Base-by-base conservation (phyloP, 345 rosid genomes). In the Camelina sativa region DNA sequence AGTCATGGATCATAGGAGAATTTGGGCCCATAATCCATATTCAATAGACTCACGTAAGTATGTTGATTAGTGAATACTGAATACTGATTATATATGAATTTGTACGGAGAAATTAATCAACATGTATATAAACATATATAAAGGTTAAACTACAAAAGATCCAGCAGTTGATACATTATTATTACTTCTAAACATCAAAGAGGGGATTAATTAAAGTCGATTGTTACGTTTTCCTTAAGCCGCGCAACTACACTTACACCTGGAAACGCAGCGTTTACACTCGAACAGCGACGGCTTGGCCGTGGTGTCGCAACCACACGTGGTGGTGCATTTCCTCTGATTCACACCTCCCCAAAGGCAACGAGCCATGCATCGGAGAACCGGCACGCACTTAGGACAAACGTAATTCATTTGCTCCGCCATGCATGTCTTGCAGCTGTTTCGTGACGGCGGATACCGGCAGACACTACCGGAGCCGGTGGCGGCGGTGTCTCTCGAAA, bases 341-440 rank as follows among this genome's bases (percentile, higher is more conserved):
- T 86, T 32, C 7, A 60, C 74, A 48, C 92, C 94, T 1, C 90
- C 79, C 97, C 96, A 90, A 80, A 90, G 82, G 75, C 97, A 92
- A 79, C 79, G 78, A 0, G 91, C 91, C 96, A 88, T 87, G 89
- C 97, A 90, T 15, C 75, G 82, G 2, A 92, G 80, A 16, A 82
- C 78, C 22, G 92, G 86, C 37, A 76, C 77, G 32, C 96, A 91
- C 5, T 83, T 67, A 0, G 93, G 92, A 71, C 96, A 87, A 19
- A 46, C 23, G 67, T 79, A 82, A 65, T 78, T 81, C 84, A 88
- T 79, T 74, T 78, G 88, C 58, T 85, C 80, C 12, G 67, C 22
- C 22, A 92, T 75, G 83, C 94, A 90, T 56, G 71, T 69, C 62
- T 76, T 79, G 67, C 97, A 92, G 11, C 79, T 86, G 2, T 74